Evolutionary conservation across 202 grass and related monocot species (phyloP), one percentile per base, ranked within the genome.

Genomic region (Carex sylvatica): DNA sequence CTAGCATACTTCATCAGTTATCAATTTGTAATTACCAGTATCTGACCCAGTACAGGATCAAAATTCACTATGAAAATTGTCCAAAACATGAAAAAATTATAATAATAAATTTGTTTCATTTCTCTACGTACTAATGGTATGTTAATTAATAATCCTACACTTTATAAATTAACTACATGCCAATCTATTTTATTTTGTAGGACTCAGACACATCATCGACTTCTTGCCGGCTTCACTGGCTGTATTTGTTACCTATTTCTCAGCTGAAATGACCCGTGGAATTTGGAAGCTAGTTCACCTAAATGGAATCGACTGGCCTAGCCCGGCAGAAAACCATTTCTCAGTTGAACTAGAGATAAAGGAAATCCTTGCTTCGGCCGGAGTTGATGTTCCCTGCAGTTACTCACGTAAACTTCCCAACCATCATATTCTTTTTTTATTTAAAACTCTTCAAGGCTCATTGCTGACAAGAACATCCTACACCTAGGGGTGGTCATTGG

Each of bases 221-320:
- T 97, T 97, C 85, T 84, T 97, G 74, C 93, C 93, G 81, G 93
- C 93, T 93, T 91, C 93, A 76, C 23, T 97, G 87, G 93, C 87
- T 51, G 81, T 85, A 62, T 85, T 93, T 70, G 86, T 97, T 38
- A 93, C 84, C 84, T 91, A 93, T 72, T 90, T 93, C 65, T 97
- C 88, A 68, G 93, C 87, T 19, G 93, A 97, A 89, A 93, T 97
- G 62, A 97, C 93, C 51, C 89, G 93, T 70, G 93, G 93, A 68
- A 87, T 90, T 71, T 97, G 93, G 93, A 97, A 97, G 73, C 89
- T 91, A 19, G 93, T 97, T 85, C 80, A 83, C 61, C 68, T 97
- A 87, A 97, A 97, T 87, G 91, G 94, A 74, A 89, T 71, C 13
- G 94, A 97, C 66, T 97, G 94, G 94, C 94, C 94, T 9, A 97